Evolutionary conservation across 176 grass and related monocot genomes (phyloP), one percentile per base, ranked within the genome.

Genomic region (Carex littledalei): DNA sequence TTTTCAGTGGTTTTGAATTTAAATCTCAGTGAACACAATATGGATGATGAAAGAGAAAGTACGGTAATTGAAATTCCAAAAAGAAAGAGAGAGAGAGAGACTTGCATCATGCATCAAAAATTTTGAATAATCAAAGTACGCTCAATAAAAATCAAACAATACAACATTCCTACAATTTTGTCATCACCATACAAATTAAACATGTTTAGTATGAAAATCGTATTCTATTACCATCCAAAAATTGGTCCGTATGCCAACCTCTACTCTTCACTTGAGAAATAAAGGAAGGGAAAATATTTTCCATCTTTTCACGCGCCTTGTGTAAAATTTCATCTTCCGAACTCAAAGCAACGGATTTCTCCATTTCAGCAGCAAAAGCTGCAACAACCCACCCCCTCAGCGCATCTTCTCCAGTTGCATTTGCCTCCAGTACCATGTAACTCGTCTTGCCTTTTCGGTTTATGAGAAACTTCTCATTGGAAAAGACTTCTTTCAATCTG

Each of bases 211-310:
- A 91, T 0, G 85, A 86, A 41, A 89, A 89, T 12, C 93, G 86
- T 7, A 88, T 92, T 6, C 94, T 85, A 60, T 91, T 99, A 16
- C 93, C 91, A 24, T 99, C 90, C 18, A 99, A 90, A 90, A 99
- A 99, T 65, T 99, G 93, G 63, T 94, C 93, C 0, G 91, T 95
- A 84, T 96, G 87, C 97, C 97, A 99, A 3, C 97, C 97, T 52
- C 86, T 94, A 21, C 35, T 82, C 93, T 83, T 92, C 16, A 99
- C 78, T 31, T 94, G 83, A 31, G 86, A 89, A 32, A 94, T 47
- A 41, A 99, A 99, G 20, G 66, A 5, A 21, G 93, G 91, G 34
- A 96, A 96, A 24, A 94, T 72, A 2, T 1, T 86, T 80, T 88
- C 87, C 91, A 94, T 96, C 73, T 84, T 99, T 70, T 84, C 78